Evolutionary conservation across 1,139 yeast genomes (phyloP).

Genomic region (Saccharomycopsis hybrid): DNA sequence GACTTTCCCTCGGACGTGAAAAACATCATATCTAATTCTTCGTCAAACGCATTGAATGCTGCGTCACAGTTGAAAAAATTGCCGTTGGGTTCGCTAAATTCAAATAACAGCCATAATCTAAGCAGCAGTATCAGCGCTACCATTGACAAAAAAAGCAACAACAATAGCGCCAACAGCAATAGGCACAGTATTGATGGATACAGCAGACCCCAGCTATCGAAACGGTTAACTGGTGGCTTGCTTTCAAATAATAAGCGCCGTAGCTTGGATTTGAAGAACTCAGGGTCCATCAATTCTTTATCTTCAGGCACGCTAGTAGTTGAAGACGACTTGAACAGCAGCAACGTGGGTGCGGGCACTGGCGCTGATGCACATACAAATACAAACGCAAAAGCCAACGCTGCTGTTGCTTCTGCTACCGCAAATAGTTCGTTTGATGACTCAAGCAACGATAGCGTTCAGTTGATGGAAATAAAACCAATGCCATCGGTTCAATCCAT

Average conservation of each 20-base stretch:
- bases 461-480: constrained; percentile 1
- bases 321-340: too few relatives aligned
- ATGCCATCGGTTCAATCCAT: constrained; percentile 5
- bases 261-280: constrained; percentile 5
- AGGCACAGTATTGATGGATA: constrained; percentile 8
- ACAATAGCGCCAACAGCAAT: neutral
- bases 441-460: neutral
- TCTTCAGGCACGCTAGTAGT: too few relatives aligned
- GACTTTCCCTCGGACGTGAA: constrained; percentile 36
- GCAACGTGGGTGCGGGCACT: too few relatives aligned
- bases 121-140: too few relatives aligned
- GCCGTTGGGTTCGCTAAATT: constrained; percentile 7
- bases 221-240: constrained; percentile 9
- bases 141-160: neutral
- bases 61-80: constrained; percentile 12
- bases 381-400: neutral
- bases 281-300: neutral
- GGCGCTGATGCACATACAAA: too few relatives aligned
- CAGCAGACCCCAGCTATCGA: constrained; percentile 10
- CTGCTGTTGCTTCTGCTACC: too few relatives aligned
- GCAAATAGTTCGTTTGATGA: constrained; percentile 1
- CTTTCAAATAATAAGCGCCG: constrained; percentile 7
- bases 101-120: neutral
- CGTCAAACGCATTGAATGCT: constrained; percentile 13
- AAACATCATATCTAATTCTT: constrained; percentile 10